A percentile compares a stretch with the other conserved stretches of the same genome.
These are phyloP conservation scores for Erythrophleum fordii DNA, from an alignment of 306 rosid genomes.

Conservation along the genomic window DNA sequence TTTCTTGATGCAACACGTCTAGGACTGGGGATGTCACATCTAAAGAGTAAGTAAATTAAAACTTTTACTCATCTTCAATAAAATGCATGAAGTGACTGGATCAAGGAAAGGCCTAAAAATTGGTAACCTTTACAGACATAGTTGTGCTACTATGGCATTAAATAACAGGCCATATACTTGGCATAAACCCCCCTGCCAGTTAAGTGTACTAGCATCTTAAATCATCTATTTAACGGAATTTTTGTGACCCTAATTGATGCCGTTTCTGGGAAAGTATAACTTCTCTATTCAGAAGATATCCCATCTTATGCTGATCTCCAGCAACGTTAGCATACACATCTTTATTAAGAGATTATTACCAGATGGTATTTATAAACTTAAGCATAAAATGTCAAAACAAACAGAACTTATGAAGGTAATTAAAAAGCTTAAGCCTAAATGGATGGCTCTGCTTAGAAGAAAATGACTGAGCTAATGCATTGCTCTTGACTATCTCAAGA, in stretches of 20 bases:
- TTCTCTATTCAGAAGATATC: neutral
- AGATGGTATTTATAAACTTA: neutral
- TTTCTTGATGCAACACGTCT: constrained; percentile 22
- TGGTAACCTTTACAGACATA: neutral
- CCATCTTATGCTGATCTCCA: constrained; percentile 12
- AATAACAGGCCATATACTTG: neutral
- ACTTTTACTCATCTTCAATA: neutral
- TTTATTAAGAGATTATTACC: neutral
- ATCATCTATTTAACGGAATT: neutral
- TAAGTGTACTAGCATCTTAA: neutral
- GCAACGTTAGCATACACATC: neutral
- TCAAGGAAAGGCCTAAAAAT: neutral
- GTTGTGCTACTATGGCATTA: neutral
- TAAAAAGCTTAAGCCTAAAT: neutral
- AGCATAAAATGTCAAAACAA: constrained; percentile 1
- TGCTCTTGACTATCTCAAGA: neutral
- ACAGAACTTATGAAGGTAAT: neutral
- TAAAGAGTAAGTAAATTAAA: neutral
- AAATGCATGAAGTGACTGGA: constrained; percentile 19
- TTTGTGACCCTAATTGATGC: neutral
- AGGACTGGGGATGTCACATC: constrained; percentile 15
- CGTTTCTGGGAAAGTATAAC: neutral
- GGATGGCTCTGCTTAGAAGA: constrained; percentile 9
- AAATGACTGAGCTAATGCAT: neutral
- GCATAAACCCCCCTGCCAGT: neutral